Evolutionary conservation across 2,329 filamentous ascomycete species (phyloP).

Genomic region (Penicillium polonicum): DNA sequence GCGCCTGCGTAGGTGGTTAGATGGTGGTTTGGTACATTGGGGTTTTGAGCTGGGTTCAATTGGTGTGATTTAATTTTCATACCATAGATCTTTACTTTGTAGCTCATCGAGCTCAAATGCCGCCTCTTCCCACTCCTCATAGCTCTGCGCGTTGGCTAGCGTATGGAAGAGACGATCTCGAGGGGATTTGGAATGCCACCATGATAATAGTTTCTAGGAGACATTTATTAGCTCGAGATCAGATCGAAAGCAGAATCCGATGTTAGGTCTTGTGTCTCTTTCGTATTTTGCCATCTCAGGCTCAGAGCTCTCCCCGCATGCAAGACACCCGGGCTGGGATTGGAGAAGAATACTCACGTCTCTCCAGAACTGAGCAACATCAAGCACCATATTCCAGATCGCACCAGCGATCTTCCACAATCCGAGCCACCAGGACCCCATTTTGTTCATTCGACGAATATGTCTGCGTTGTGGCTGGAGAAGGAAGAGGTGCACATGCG

Average conservation of each 20-base stretch:
- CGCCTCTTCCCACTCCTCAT: slow-evolving; percentile 84
- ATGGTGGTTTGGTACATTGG: background rate
- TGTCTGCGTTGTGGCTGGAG: slow-evolving; percentile 5
- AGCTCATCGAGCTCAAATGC: slow-evolving; percentile 79
- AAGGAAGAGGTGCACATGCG: slow-evolving; percentile 3
- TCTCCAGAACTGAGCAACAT: slow-evolving; percentile 64
- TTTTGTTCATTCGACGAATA: slow-evolving; percentile 10
- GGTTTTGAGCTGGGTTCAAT: background rate
- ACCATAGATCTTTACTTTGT: slow-evolving; percentile 80
- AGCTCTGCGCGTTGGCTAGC: slow-evolving; percentile 66
- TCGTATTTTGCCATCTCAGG: background rate
- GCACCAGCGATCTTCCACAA: slow-evolving; percentile 32
- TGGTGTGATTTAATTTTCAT: background rate
- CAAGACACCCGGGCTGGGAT: background rate
- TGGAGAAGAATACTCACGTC: slow-evolving; percentile 44
- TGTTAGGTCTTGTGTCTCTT: background rate
- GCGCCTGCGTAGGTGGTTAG: slow-evolving; percentile 57
- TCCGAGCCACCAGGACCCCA: slow-evolving; percentile 25
- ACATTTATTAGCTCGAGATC: background rate
- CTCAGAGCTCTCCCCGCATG: background rate
- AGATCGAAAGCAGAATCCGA: background rate
- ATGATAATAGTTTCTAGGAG: slow-evolving; percentile 64
- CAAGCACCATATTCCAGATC: slow-evolving; percentile 59
- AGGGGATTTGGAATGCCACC: slow-evolving; percentile 65
- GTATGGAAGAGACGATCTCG: slow-evolving; percentile 65